A percentile compares a stretch with the other conserved stretches of the same genome.
These are phyloP conservation scores for Calocybe cyanea DNA, from an alignment of 768 basidiomycete species.

Conservation along the genomic window DNA sequence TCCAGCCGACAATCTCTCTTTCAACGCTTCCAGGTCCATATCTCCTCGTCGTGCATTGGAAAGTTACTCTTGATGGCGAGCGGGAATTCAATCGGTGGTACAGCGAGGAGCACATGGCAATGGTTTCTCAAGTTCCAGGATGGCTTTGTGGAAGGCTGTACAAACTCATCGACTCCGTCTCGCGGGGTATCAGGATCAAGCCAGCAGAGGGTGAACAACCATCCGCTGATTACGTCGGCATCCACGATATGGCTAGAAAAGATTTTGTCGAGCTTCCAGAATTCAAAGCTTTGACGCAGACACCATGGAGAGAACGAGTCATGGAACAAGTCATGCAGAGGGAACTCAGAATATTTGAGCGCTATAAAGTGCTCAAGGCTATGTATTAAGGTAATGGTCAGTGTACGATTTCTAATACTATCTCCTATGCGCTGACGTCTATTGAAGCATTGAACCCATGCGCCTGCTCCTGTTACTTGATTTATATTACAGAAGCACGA, in stretches of 20 bases:
- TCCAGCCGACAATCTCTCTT: conserved; percentile 13
- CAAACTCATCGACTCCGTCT: conserved; percentile 15
- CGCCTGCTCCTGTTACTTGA: no score
- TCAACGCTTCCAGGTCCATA: conserved; percentile 15
- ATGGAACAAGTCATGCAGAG: conserved; percentile 2
- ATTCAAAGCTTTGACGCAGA: conserved; percentile 11
- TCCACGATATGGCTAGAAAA: conserved; percentile 11
- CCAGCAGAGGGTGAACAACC: conserved; percentile 5
- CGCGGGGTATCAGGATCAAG: conserved; percentile 8
- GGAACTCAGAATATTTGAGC: conserved; percentile 11
- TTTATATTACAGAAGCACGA: no score
- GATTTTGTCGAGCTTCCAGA: conserved; percentile 11
- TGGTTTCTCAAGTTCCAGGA: conserved; percentile 26
- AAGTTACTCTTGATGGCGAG: conserved; percentile 18
- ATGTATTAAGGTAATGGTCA: conserved; percentile 1
- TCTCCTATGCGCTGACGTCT: no score
- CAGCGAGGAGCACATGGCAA: conserved; percentile 24
- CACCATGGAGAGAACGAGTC: conserved; percentile 9
- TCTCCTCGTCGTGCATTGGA: conserved; percentile 17
- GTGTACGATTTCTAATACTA: no score
- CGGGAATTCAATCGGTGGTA: conserved; percentile 28
- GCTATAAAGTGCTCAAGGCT: conserved; percentile 5
- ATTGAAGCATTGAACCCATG: no score
- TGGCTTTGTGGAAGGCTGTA: conserved; percentile 25
- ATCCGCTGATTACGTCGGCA: conserved; percentile 9